Evolutionary conservation across 495 filamentous ascomycete species (phyloP), one percentile per base, ranked within the genome.

Genomic region (Podospora comata): DNA sequence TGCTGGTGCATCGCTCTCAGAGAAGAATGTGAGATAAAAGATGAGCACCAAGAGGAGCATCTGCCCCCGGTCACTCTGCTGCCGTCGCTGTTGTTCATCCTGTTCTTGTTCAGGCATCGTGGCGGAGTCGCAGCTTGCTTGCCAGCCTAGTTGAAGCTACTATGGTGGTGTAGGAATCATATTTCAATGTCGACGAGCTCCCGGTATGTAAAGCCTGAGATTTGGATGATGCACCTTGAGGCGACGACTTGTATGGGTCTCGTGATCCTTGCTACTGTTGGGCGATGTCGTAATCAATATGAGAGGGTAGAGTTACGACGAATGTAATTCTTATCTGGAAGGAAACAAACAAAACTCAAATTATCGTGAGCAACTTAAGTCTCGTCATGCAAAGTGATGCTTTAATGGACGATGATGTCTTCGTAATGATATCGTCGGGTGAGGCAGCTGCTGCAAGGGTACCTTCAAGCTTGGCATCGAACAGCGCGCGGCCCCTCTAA

Each of bases 1-100:
- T 15, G 76, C 78, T 0, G 82, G 75, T 34, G 71, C 74, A 27
- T 77, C 75, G 44, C 81, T 80, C 19, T 78, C 78, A 16, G 74
- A 78, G 61, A 77, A 65, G 71, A 81, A 72, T 57, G 81, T 67
- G 76, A 81, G 79, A 72, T 81, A 72, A 66, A 84, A 68, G 57
- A 85, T 67, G 71, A 84, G 70, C 62, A 83, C 64, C 58, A 84
- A 68, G 70, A 81, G 64, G 69, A 74, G 65, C 48, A 58, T 26
- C n/a, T 58, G 55, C 23, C 55, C 55, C 23, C 77, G 72, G 64
- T 75, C 69, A 74, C 4, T 18, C 30, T 63, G 27, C 59, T 32
- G 59, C 26, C 26, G 59, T 32, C 56, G 56, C 13, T 20, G 19
- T 20, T 58, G 59, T 18, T 74, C 78, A 74, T 82, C 79, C 66